Evolutionary conservation across 176 grass and related monocot genomes (phyloP).

Genomic region (Oryza nivara): DNA sequence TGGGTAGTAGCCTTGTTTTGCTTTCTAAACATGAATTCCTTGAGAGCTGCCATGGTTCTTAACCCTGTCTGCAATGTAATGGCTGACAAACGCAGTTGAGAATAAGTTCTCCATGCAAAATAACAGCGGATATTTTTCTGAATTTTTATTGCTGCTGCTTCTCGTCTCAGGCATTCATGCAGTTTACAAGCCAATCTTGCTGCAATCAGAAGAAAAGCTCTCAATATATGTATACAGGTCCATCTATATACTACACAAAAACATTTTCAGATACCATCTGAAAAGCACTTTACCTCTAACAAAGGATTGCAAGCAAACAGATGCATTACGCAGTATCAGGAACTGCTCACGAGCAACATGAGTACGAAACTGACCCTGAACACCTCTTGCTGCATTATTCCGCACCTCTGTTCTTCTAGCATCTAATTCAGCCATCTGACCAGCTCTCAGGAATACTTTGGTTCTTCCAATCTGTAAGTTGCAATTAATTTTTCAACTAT

Average conservation of each 20-base stretch:
- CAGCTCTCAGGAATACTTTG: constrained; percentile 96
- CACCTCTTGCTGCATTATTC: constrained; percentile 74
- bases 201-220: constrained; percentile 49
- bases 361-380: constrained; percentile 82
- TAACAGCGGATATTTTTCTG: constrained; percentile 72
- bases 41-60: constrained; percentile 66
- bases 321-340: constrained; percentile 54
- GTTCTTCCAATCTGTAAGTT: constrained; percentile 81
- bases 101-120: constrained; percentile 80
- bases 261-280: neutral
- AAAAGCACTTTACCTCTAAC: constrained; percentile 72
- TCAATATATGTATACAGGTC: constrained; percentile 46
- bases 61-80: constrained; percentile 80
- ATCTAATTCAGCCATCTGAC: constrained; percentile 98
- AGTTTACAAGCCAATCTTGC: constrained; percentile 77
- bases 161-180: constrained; percentile 63
- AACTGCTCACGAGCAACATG: constrained; percentile 82
- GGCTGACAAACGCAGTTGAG: constrained; percentile 51
- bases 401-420: constrained; percentile 92
- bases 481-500: constrained; percentile 32
- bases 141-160: constrained; percentile 85
- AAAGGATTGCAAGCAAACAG: constrained; percentile 68
- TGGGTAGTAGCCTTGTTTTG: constrained; percentile 75
- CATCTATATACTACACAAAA: constrained; percentile 26
- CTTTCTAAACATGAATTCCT: constrained; percentile 70